Evolutionary conservation across 2,329 filamentous ascomycete genomes (phyloP).

Genomic region (Colletotrichum navitas): DNA sequence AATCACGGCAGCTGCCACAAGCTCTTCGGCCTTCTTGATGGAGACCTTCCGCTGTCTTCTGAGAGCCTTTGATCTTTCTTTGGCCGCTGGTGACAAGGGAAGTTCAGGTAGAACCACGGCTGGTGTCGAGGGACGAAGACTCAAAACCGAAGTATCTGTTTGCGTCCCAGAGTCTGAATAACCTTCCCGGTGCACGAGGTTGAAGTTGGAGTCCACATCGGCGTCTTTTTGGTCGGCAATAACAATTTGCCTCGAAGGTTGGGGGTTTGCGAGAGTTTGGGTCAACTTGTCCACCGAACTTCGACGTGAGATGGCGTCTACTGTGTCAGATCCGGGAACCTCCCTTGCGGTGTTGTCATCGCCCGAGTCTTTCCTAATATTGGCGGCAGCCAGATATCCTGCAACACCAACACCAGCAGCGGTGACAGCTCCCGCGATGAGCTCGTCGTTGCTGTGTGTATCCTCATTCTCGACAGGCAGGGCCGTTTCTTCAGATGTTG

Average conservation of each 20-base stretch:
- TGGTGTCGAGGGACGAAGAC: slow-evolving; percentile 61
- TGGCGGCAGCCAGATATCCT: slow-evolving; percentile 11
- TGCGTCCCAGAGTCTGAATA: slow-evolving; percentile 38
- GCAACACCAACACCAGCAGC: slow-evolving; percentile 20
- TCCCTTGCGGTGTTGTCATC: slow-evolving; percentile 7
- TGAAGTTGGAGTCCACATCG: slow-evolving; percentile 30
- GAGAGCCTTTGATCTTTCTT: slow-evolving; percentile 58
- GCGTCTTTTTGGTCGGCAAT: slow-evolving; percentile 8
- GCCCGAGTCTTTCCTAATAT: slow-evolving; percentile 5
- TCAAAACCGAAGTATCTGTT: slow-evolving; percentile 43
- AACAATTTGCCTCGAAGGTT: background rate
- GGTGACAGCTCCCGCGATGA: slow-evolving; percentile 17
- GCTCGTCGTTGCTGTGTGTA: background rate
- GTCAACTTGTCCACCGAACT: slow-evolving; percentile 40
- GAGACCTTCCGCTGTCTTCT: slow-evolving; percentile 60
- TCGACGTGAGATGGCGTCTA: slow-evolving; percentile 15
- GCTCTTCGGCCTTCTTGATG: slow-evolving; percentile 64
- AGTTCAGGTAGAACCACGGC: slow-evolving; percentile 61
- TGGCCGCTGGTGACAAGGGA: slow-evolving; percentile 52
- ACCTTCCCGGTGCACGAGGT: slow-evolving; percentile 10
- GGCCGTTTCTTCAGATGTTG: background rate
- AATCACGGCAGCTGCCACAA: slow-evolving; percentile 66
- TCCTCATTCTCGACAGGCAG: background rate
- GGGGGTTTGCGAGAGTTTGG: slow-evolving; percentile 30
- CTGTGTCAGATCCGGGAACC: background rate